Conservation (phyloP, 129 eudicot genomes). For the Cynara cardunculus region DNA sequence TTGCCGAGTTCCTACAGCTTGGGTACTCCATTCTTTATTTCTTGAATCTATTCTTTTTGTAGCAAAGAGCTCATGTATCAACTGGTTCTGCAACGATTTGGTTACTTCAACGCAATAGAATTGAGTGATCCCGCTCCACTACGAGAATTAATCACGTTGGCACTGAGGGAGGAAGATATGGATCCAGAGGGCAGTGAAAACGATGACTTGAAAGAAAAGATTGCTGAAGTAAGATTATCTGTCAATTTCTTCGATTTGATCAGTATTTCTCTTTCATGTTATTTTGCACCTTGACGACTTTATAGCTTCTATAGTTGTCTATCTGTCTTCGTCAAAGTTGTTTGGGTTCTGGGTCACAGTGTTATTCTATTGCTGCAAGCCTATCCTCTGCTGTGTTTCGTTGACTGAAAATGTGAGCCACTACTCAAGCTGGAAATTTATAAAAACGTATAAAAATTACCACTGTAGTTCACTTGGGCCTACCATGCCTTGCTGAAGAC, state of each 20-base stretch:
- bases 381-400: too few species aligned
- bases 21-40: not conserved
- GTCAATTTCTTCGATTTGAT: constrained; percentile 6
- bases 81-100: constrained; percentile 88
- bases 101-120: constrained; percentile 91
- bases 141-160: constrained; percentile 61
- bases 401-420: not conserved
- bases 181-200: constrained; percentile 52
- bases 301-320: not conserved
- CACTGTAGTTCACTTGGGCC: too few species aligned
- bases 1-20: not conserved
- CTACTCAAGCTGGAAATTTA: not conserved
- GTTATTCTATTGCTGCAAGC: too few species aligned
- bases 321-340: not conserved
- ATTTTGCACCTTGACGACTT: not conserved
- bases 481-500: too few species aligned
- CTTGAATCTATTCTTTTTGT: constrained; percentile 15
- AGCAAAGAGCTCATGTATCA: constrained; percentile 99
- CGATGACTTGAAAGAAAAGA: constrained; percentile 63
- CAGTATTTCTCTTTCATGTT: not conserved
- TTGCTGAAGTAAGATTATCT: constrained; percentile 62
- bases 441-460: not conserved
- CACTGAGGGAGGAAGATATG: constrained; percentile 79
- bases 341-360: too few species aligned
- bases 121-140: constrained; percentile 86